Evolutionary conservation across 169 alveolate genomes (phyloP).

Genomic region (Cardiosporidium cionae): DNA sequence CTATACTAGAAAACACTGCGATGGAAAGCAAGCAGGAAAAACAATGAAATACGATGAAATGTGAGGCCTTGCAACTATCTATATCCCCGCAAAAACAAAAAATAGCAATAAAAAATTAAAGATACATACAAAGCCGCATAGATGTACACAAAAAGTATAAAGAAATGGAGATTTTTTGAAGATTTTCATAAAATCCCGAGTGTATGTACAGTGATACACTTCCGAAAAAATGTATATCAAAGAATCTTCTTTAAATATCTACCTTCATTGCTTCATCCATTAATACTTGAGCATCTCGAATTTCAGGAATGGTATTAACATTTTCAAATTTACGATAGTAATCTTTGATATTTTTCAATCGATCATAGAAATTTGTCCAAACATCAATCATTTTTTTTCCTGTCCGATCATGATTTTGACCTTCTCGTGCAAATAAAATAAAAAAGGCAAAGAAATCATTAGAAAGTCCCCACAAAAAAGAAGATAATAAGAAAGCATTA

Average conservation of each 20-base stretch:
- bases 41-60: no score
- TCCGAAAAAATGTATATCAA: no score
- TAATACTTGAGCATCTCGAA: not conserved
- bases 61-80: no score
- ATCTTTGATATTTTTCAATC: not conserved
- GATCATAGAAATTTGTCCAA: slow-evolving; percentile 1
- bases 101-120: no score
- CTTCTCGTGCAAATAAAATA: not conserved
- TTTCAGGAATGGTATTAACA: not conserved
- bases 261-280: not conserved
- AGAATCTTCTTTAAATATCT: not conserved
- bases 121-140: no score
- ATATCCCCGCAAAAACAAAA: no score
- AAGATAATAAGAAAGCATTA: not conserved
- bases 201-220: no score
- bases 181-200: no score
- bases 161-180: no score
- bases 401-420: not conserved
- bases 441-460: not conserved
- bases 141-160: no score
- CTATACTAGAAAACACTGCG: no score
- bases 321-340: not conserved
- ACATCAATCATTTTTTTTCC: not conserved
- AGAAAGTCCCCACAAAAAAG: not conserved
- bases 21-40: no score